Conservation (phyloP, 1,284 basidiomycete genomes). For the Ustilago xerochloae region DNA sequence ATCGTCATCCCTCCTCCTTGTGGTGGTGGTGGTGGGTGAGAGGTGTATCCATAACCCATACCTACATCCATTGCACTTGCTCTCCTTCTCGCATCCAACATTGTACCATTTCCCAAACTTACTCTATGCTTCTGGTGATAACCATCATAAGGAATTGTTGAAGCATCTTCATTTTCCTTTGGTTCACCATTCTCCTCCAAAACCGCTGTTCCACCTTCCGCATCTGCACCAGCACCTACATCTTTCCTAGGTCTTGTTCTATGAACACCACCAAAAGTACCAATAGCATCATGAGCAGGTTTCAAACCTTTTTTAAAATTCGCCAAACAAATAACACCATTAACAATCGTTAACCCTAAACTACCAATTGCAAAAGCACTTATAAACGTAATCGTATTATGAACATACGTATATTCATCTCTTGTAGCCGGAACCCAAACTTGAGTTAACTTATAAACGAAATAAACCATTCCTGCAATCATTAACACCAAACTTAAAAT, state of each 20-base stretch:
- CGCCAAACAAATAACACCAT: slow-evolving; percentile 50
- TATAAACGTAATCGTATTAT: slow-evolving; percentile 59
- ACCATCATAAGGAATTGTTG: too few relatives aligned
- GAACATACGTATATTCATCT: slow-evolving; percentile 50
- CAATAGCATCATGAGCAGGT: slow-evolving; percentile 54
- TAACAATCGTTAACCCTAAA: slow-evolving; percentile 42
- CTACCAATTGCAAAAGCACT: slow-evolving; percentile 49
- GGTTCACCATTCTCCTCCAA: slow-evolving; percentile 18
- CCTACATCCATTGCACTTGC: too few relatives aligned
- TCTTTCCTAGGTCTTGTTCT: background rate
- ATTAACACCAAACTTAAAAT: slow-evolving; percentile 47
- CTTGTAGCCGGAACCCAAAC: slow-evolving; percentile 53
- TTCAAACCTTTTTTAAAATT: slow-evolving; percentile 59
- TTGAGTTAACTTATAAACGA: slow-evolving; percentile 49
- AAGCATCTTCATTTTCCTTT: slow-evolving; percentile 8
- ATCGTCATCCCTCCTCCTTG: background rate
- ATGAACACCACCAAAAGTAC: slow-evolving; percentile 44
- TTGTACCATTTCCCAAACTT: too few relatives aligned
- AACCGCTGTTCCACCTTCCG: slow-evolving; percentile 19
- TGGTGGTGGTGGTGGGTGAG: too few relatives aligned
- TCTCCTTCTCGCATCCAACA: too few relatives aligned
- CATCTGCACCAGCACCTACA: slow-evolving; percentile 6
- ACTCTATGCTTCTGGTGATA: too few relatives aligned
- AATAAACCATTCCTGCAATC: slow-evolving; percentile 53
- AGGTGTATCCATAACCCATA: too few relatives aligned